Evolutionary conservation across 2,329 filamentous ascomycete species (phyloP).

Genomic region (Fonsecaea pugnacius): DNA sequence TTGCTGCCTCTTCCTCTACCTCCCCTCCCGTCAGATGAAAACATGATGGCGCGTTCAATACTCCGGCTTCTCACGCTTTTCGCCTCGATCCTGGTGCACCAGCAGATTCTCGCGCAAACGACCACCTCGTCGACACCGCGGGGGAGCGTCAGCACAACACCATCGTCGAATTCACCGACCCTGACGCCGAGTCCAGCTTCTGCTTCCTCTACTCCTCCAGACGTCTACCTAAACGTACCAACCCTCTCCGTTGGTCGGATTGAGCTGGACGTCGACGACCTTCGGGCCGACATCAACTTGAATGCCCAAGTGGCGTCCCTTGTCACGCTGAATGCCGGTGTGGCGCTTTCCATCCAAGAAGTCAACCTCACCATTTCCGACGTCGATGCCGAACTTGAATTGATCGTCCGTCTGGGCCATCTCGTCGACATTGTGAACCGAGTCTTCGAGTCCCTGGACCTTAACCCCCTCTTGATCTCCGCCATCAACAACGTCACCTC

Average conservation of each 20-base stretch:
- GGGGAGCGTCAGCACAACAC: constrained; percentile 26
- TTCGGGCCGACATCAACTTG: constrained; percentile 64
- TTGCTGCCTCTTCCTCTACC: neutral
- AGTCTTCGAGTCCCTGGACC: constrained; percentile 62
- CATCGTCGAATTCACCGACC: constrained; percentile 38
- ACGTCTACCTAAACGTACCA: constrained; percentile 63
- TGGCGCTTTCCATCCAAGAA: constrained; percentile 52
- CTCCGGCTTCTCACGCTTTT: neutral
- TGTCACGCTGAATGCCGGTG: constrained; percentile 58
- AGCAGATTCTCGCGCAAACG: constrained; percentile 7
- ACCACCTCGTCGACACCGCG: neutral
- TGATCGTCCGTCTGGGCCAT: constrained; percentile 64
- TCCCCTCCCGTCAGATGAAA: neutral
- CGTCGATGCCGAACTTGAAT: constrained; percentile 62
- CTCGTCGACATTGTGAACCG: constrained; percentile 66
- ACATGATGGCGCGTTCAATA: constrained; percentile 10
- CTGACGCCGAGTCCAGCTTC: constrained; percentile 42
- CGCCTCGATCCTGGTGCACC: neutral
- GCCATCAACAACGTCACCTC: constrained; percentile 59
- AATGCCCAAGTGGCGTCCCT: constrained; percentile 64
- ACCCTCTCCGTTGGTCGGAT: constrained; percentile 64
- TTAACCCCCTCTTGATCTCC: constrained; percentile 65
- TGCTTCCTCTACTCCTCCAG: constrained; percentile 44
- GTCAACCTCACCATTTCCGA: constrained; percentile 67
- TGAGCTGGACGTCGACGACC: constrained; percentile 64